Percentiles rank a stretch among this genome's conserved stretches.
These are phyloP conservation scores for Paralagenidium karlingii DNA, from an alignment of 352 stramenopile species.

Conservation along the genomic window DNA sequence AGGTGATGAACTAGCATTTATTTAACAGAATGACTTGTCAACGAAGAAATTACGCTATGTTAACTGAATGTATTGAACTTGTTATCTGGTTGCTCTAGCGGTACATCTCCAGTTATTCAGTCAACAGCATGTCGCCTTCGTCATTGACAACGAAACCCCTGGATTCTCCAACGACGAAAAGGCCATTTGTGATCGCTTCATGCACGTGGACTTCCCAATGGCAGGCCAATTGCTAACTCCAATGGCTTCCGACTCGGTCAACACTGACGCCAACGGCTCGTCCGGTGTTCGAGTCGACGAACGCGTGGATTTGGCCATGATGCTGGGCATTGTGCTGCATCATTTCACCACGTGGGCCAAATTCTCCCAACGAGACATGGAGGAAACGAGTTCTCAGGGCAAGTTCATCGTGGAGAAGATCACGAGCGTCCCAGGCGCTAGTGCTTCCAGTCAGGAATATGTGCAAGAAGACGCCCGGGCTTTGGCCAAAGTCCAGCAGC, in stretches of 20 bases:
- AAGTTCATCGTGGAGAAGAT: conserved; percentile 76
- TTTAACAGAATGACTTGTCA: no score
- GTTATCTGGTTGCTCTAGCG: no score
- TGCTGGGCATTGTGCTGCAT: conserved; percentile 49
- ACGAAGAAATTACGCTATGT: no score
- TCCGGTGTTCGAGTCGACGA: neutral
- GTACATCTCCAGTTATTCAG: no score
- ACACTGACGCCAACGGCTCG: neutral
- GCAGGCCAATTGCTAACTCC: conserved; percentile 5
- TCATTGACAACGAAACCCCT: conserved; percentile 61
- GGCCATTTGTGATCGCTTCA: conserved; percentile 51
- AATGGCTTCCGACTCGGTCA: no score
- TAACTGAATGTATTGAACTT: no score
- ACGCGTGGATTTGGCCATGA: conserved; percentile 60
- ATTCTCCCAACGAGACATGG: conserved; percentile 41
- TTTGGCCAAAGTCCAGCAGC: no score
- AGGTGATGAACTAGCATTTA: no score
- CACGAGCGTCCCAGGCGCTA: no score
- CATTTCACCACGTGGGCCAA: conserved; percentile 47
- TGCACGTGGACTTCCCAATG: conserved; percentile 34
- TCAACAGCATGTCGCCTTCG: no score
- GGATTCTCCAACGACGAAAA: conserved; percentile 40
- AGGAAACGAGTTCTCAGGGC: conserved; percentile 50
- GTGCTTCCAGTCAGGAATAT: no score
- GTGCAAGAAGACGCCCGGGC: no score